Evolutionary conservation across 1,139 yeast genomes (phyloP), one percentile per base, ranked within the genome.

Genomic region (Suhomyces kunorum): DNA sequence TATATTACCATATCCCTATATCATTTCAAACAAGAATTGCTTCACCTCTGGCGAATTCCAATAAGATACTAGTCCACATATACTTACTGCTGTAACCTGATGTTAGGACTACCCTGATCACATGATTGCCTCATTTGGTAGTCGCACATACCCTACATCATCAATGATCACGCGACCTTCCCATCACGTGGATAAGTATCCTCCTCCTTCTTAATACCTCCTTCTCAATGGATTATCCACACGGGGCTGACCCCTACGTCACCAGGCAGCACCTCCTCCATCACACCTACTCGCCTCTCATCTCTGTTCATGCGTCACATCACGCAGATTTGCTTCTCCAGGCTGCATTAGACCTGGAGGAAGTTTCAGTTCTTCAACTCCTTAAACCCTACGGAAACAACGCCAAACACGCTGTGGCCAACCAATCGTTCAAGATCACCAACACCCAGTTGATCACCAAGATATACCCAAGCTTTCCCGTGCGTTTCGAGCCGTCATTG

Each of bases 241-340:
- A 48, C 38, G 76, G 75, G 30, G 56, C 65, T 37, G 76, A 70
- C 49, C 75, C 76, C 25, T 67, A 66, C 45, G 56, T 58, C 8
- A 60, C 73, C 13, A 61, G 77, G 43, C 78, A 72, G 55, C 68
- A 68, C 46, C 55, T 72, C 28, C 63, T 72, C 40, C 75, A 70
- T 46, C 76, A 73, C 46, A 71, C 82, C 9, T 76, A 75, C 45
- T 74, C 82, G 19, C 90, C 90, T 12, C 63, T 74, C 32, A 66
- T 83, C 13, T 71, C 85, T 1, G 69, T 81, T 7, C 72, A 72
- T 18, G 67, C 82, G 5, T 73, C 87, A 0, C 68, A 57, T 28
- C 73, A 69, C 45, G 78, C 81, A 4, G 83, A 81, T 42, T 53
- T 59, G 12, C 51, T 76, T 9, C 66, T 80, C 23, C 71, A 66